Base-by-base conservation (phyloP, 2,329 filamentous ascomycete genomes). In the Hawksworthiomyces lignivorus region DNA sequence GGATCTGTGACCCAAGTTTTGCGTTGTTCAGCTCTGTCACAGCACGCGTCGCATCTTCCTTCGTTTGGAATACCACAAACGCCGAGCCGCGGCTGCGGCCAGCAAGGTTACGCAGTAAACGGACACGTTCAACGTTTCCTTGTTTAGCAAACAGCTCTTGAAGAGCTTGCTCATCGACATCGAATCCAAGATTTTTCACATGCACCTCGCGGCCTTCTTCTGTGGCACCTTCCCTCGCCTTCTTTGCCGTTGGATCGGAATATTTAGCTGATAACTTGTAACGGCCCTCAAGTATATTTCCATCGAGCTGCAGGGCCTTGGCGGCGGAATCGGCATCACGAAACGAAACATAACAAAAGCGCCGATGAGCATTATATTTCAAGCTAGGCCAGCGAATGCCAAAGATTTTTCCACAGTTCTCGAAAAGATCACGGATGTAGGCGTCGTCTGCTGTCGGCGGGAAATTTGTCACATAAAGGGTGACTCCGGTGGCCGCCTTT, bases 331-430 rank as follows among this genome's bases (percentile, higher is more conserved):
- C 70, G 3, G 73, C 62, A 24, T 79, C 77, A 36, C 80, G 73
- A 58, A 96, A 96, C n/a, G 94, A 87, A 7, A 96, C 73, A 60
- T 98, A 98, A 67, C 89, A 96, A 65, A 98, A 98, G 19, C 92
- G 83, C 24, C 92, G 85, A 52, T 86, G 82, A 2, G 83, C 82
- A 55, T 96, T 90, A 61, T 75, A 88, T 59, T 94, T 94, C 39
- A 98, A 75, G 43, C 87, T 95, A 2, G 92, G 92, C 64, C 92
- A 92, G 18, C 92, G 82, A 39, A 97, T 74, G 54, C 82, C 86
- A 42, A 94, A 71, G 42, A 98, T 81, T 32, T 90, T 79, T 32
- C 92, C 92, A 54, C 82, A 90, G 44, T 77, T 69, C 46, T 73
- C 70, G 62, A 90, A 90, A 4, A 90, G 62, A 27, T 75, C 61